Conservation (phyloP, 805 yeast genomes). For the Yamadazyma sp. region DNA sequence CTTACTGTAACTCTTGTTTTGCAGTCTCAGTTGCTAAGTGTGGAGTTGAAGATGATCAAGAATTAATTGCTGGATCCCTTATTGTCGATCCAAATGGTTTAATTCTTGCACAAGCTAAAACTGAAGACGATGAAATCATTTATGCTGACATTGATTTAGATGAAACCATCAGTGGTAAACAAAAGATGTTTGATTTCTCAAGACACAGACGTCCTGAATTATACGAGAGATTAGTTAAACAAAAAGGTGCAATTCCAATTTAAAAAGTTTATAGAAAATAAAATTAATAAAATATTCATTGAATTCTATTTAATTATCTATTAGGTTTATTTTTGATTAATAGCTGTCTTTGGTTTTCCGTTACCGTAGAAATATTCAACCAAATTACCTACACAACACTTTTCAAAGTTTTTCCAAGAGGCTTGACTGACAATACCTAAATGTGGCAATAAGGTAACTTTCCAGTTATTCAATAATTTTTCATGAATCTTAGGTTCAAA, state of each 20-base stretch:
- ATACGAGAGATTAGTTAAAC: slow-evolving; percentile 8
- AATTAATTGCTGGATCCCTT: slow-evolving; percentile 31
- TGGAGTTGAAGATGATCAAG: slow-evolving; percentile 36
- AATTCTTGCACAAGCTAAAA: slow-evolving; percentile 29
- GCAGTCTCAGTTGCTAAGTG: slow-evolving; percentile 34
- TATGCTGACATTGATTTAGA: slow-evolving; percentile 32
- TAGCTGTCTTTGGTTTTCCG: slow-evolving; percentile 26
- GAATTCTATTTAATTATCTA: slow-evolving; percentile 2
- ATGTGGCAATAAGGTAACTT: slow-evolving; percentile 36
- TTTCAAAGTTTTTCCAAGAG: slow-evolving; percentile 35
- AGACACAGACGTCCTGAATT: slow-evolving; percentile 32
- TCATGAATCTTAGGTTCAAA: slow-evolving; percentile 38
- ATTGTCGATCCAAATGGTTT: slow-evolving; percentile 36
- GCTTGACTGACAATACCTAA: slow-evolving; percentile 33
- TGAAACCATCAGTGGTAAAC: slow-evolving; percentile 30
- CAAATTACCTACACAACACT: slow-evolving; percentile 34
- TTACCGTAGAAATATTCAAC: slow-evolving; percentile 32
- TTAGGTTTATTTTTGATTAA: slow-evolving; percentile 14
- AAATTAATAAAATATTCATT: background rate
- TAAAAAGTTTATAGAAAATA: background rate
- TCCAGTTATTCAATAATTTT: slow-evolving; percentile 29
- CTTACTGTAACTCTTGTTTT: slow-evolving; percentile 31
- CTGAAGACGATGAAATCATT: slow-evolving; percentile 13
- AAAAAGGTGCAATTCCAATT: slow-evolving; percentile 18
- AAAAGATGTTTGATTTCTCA: slow-evolving; percentile 34